Conservation (phyloP, 2,329 filamentous ascomycete genomes). For the Epichloe scottii region DNA sequence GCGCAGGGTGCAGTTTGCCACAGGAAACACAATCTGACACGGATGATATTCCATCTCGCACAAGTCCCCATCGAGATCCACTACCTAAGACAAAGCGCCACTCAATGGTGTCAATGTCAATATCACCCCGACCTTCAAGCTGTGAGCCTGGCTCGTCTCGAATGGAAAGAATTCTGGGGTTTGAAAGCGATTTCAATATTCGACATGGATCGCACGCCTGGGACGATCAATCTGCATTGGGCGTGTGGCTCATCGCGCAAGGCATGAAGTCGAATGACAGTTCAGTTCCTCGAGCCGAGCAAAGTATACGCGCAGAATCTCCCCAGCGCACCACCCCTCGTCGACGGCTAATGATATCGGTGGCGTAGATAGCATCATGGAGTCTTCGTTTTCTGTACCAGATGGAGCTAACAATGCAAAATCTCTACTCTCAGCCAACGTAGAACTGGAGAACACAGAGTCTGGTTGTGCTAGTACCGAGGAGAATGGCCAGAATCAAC, state of each 20-base stretch:
- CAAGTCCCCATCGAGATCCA: background rate
- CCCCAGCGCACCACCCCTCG: background rate
- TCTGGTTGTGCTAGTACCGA: background rate
- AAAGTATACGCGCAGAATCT: slow-evolving; percentile 4
- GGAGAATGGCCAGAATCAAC: background rate
- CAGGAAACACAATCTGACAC: slow-evolving; percentile 1
- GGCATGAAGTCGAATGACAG: slow-evolving; percentile 16
- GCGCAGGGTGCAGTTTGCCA: background rate
- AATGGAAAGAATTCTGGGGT: slow-evolving; percentile 9
- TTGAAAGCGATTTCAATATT: slow-evolving; percentile 17
- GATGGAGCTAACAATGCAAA: background rate
- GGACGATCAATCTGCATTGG: slow-evolving; percentile 23
- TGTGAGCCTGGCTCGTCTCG: slow-evolving; percentile 4
- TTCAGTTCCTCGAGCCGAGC: slow-evolving; percentile 10
- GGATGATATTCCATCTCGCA: background rate
- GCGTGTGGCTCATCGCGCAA: slow-evolving; percentile 26
- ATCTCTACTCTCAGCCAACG: background rate
- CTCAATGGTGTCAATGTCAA: slow-evolving; percentile 1
- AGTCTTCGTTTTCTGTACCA: slow-evolving; percentile 3
- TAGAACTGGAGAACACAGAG: background rate
- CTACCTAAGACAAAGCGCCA: background rate
- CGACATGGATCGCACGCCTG: slow-evolving; percentile 17
- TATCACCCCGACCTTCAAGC: slow-evolving; percentile 1
- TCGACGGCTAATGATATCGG: background rate
- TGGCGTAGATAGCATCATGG: slow-evolving; percentile 8